These are phyloP conservation scores for Clonostachys solani DNA, from an alignment of 2,329 filamentous ascomycete species.

Conservation along the genomic window DNA sequence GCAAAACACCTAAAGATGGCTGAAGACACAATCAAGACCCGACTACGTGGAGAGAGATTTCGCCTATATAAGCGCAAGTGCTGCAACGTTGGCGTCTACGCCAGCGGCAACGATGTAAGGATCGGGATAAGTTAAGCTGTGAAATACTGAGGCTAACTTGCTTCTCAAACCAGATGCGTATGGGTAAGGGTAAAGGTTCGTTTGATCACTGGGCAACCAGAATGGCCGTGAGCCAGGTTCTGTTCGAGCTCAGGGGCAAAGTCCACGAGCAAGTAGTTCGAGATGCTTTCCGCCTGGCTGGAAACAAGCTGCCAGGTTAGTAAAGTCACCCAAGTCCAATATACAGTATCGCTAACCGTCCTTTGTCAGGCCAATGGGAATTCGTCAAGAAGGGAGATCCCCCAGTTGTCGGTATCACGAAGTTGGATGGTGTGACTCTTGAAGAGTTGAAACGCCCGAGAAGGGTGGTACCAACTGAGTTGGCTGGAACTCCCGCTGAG, in stretches of 20 bases:
- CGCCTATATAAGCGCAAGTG: constrained; percentile 86
- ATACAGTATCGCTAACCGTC: constrained; percentile 27
- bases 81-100: constrained; percentile 93
- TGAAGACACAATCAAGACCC: constrained; percentile 87
- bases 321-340: constrained; percentile 23
- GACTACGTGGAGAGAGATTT: constrained; percentile 88
- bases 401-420: constrained; percentile 87
- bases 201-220: constrained; percentile 96
- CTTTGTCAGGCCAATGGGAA: constrained; percentile 58
- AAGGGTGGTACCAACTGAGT: constrained; percentile 51
- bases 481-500: too few species aligned
- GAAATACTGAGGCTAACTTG: too few species aligned
- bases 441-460: constrained; percentile 80
- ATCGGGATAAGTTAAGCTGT: background rate
- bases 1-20: constrained; percentile 83
- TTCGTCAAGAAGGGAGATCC: constrained; percentile 92
- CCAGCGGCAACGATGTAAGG: constrained; percentile 83
- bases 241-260: constrained; percentile 89
- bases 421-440: constrained; percentile 78
- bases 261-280: constrained; percentile 91
- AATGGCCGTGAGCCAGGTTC: constrained; percentile 83
- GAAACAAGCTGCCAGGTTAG: constrained; percentile 85
- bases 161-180: constrained; percentile 61
- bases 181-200: constrained; percentile 98
- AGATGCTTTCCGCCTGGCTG: constrained; percentile 91